Conservation (phyloP, 2,329 filamentous ascomycete species). For the Drechslera avenae region DNA sequence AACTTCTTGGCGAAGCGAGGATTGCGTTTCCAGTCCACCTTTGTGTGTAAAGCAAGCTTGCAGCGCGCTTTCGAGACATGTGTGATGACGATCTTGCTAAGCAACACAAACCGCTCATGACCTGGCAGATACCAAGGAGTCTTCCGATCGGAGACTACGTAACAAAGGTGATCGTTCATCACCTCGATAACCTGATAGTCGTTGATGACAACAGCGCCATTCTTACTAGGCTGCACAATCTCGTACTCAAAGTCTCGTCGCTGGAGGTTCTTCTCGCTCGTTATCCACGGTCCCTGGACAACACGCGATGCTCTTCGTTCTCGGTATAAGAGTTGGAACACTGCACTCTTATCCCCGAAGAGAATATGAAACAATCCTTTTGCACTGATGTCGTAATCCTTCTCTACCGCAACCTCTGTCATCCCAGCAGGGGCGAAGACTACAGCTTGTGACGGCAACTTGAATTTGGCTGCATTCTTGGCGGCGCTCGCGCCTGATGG, state of each 20-base stretch:
- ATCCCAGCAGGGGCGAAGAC: slow-evolving; percentile 84
- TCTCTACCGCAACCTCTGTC: slow-evolving; percentile 74
- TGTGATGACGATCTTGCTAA: slow-evolving; percentile 92
- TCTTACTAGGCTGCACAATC: slow-evolving; percentile 59
- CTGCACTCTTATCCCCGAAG: slow-evolving; percentile 93
- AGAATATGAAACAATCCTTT: slow-evolving; percentile 96
- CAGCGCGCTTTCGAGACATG: slow-evolving; percentile 90
- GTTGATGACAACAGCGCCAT: slow-evolving; percentile 60
- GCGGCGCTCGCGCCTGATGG: slow-evolving; percentile 46
- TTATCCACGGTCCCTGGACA: slow-evolving; percentile 82
- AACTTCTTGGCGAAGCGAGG: slow-evolving; percentile 52
- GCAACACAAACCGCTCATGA: slow-evolving; percentile 75
- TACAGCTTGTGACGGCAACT: slow-evolving; percentile 79
- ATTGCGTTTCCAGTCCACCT: slow-evolving; percentile 80
- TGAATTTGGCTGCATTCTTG: slow-evolving; percentile 70
- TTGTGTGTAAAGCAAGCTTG: slow-evolving; percentile 85
- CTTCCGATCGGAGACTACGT: slow-evolving; percentile 68
- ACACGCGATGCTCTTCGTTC: slow-evolving; percentile 63
- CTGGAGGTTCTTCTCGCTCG: slow-evolving; percentile 71
- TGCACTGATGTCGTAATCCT: slow-evolving; percentile 86
- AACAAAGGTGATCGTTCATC: slow-evolving; percentile 63
- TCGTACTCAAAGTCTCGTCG: slow-evolving; percentile 81
- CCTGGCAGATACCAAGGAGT: slow-evolving; percentile 85
- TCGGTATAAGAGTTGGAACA: slow-evolving; percentile 90
- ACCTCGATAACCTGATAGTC: slow-evolving; percentile 87